Evolutionary conservation across 2,329 filamentous ascomycete genomes (phyloP), one percentile per base, ranked within the genome.

Genomic region (Ascomycota sp.): DNA sequence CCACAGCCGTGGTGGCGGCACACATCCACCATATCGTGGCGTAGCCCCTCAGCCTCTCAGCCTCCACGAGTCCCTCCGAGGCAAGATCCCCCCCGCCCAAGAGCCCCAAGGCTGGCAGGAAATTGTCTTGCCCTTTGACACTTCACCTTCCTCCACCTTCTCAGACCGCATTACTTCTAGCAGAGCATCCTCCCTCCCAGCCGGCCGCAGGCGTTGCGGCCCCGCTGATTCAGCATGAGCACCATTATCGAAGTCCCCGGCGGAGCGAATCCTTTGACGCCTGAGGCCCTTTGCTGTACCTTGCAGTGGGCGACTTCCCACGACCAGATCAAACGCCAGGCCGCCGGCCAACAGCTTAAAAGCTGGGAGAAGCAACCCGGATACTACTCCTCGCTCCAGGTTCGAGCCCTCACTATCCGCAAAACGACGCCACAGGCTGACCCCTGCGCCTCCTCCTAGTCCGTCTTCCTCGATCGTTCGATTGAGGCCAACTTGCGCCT

Each of bases 401-500:
- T 73, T 56, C 32, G 44, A 35, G 5, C 4, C 13, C 12, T 19
- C 20, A 8, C 11, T 20, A 29, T 21, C 20, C 20, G 17, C 13
- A 8, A 3, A 20, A 4, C 20, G 23, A 4, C 29, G 7, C 20
- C 10, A 10, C 12, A 11, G 8, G 23, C 28, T 27, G 20, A 23
- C 12, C 15, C 19, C 9, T 10, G 8, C 13, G 11, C 21, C 21
- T 17, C 15, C 15, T 17, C 44, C 6, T 9, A 91, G 75, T 66
- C 75, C 40, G 68, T 82, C 23, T 94, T 85, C 48, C 65, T 93
- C 37, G 79, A 93, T 55, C 72, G 71, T 36, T 70, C 71, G 2
- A 58, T 91, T 1, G 78, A 81, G 1, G 55, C 69, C 33, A 75
- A 91, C 43, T 68, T 86, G 31, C 78, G 89, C 36, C 83, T 92